These are phyloP conservation scores for Microbotryum silenes-acaulis DNA, from an alignment of 1,284 basidiomycete species.

Conservation along the genomic window DNA sequence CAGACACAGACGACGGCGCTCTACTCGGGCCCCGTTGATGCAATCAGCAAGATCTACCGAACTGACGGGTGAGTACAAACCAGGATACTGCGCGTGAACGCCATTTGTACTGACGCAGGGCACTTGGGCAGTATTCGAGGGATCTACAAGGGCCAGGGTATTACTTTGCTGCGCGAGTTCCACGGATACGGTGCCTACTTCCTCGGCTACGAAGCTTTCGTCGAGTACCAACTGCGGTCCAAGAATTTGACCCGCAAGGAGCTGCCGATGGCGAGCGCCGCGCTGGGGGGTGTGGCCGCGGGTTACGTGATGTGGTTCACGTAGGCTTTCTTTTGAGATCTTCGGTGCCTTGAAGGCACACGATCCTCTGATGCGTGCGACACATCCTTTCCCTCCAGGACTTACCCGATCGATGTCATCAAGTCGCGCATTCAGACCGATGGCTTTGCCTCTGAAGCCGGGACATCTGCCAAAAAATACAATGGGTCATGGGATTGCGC, in stretches of 20 bases:
- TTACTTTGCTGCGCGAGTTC: constrained; percentile 63
- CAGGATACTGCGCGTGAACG: too few relatives aligned
- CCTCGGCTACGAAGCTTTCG: constrained; percentile 82
- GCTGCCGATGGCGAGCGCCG: constrained; percentile 64
- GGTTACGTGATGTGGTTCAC: constrained; percentile 62
- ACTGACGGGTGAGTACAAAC: constrained; percentile 49
- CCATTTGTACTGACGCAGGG: too few relatives aligned
- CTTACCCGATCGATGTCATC: constrained; percentile 90
- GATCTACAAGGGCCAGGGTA: constrained; percentile 85
- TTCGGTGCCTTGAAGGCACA: constrained; percentile 23
- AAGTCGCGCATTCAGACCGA: constrained; percentile 95
- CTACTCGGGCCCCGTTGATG: constrained; percentile 78
- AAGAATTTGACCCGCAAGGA: constrained; percentile 56
- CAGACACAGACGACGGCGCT: constrained; percentile 64
- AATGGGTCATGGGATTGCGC: constrained; percentile 72
- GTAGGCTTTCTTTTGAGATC: constrained; percentile 8
- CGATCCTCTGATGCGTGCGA: constrained; percentile 2
- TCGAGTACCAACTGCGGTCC: constrained; percentile 69
- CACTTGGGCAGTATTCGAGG: constrained; percentile 50
- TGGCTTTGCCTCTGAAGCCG: constrained; percentile 62
- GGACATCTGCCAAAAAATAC: constrained; percentile 57
- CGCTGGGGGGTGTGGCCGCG: constrained; percentile 76
- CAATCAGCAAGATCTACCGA: constrained; percentile 68
- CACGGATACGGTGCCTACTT: constrained; percentile 58
- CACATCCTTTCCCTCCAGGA: constrained; percentile 43